These are phyloP conservation scores for Eimeria sp. DNA, from an alignment of 169 alveolate species.

Conservation along the genomic window DNA sequence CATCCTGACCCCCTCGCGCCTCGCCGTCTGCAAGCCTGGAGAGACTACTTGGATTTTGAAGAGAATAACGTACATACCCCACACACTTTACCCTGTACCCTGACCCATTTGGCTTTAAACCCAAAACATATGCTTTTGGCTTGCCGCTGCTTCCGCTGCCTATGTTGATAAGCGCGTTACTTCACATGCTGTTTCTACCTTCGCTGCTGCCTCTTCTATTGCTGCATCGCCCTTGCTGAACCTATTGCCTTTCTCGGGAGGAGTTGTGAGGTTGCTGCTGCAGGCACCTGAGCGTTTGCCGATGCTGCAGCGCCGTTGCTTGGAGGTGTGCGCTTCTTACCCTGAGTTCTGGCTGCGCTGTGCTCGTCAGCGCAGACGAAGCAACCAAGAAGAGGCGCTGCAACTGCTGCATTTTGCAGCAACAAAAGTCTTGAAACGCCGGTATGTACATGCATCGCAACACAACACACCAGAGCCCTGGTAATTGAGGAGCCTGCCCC, in stretches of 20 bases:
- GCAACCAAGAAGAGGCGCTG: slow-evolving; percentile 11
- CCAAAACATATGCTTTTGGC: background rate
- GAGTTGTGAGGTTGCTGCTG: background rate
- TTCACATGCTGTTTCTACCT: background rate
- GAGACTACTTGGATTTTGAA: slow-evolving; percentile 83
- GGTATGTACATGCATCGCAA: slow-evolving; percentile 5
- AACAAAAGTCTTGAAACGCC: slow-evolving; percentile 43
- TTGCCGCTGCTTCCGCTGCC: background rate
- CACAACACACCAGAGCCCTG: no score
- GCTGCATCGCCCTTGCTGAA: background rate
- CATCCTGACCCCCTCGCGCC: slow-evolving; percentile 85
- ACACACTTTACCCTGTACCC: slow-evolving; percentile 3
- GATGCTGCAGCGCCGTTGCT: slow-evolving; percentile 76
- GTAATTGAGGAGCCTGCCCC: no score
- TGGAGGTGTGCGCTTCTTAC: slow-evolving; percentile 82
- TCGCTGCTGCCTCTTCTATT: background rate
- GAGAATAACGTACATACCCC: slow-evolving; percentile 54
- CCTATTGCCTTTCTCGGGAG: background rate
- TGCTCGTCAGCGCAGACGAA: slow-evolving; percentile 4
- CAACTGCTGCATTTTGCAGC: slow-evolving; percentile 74
- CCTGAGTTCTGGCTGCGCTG: slow-evolving; percentile 82
- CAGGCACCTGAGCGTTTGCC: slow-evolving; percentile 72
- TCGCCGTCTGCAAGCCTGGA: slow-evolving; percentile 80
- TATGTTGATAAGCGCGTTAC: background rate
- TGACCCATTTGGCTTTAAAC: background rate